These are phyloP conservation scores for Aspergillus glaucus DNA, from an alignment of 2,329 filamentous ascomycete genomes.

Conservation along the genomic window DNA sequence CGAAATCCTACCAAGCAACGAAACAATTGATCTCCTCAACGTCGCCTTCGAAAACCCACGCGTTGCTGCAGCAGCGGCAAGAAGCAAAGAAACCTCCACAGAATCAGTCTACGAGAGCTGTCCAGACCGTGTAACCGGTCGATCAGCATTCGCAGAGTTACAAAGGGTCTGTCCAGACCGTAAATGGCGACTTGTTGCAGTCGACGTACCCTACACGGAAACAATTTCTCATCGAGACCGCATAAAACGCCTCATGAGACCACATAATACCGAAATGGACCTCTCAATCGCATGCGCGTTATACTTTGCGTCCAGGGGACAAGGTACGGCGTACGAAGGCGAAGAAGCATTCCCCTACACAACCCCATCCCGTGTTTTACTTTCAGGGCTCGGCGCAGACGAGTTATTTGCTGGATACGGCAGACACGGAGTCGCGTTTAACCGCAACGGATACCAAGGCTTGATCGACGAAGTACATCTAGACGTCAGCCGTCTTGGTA, in stretches of 20 bases:
- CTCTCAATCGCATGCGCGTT: conserved; percentile 86
- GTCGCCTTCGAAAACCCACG: conserved; percentile 95
- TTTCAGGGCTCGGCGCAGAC: conserved; percentile 91
- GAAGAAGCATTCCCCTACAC: conserved; percentile 43
- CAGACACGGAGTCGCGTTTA: conserved; percentile 72
- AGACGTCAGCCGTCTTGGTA: conserved; percentile 77
- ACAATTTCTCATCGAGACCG: conserved; percentile 61
- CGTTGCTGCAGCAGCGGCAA: conserved; percentile 52
- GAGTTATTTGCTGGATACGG: conserved; percentile 93
- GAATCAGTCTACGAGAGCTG: conserved; percentile 66
- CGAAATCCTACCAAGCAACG: conserved; percentile 61
- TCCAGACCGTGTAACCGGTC: conserved; percentile 82
- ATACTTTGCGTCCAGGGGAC: conserved; percentile 86
- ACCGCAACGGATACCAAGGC: conserved; percentile 60
- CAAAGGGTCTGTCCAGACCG: conserved; percentile 61
- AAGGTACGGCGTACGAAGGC: conserved; percentile 41
- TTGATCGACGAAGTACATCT: conserved; percentile 77
- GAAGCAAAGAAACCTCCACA: conserved; percentile 20
- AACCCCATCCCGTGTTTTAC: conserved; percentile 71
- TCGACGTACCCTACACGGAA: conserved; percentile 77
- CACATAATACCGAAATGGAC: conserved; percentile 98
- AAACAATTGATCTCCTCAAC: conserved; percentile 82
- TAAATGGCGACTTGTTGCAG: conserved; percentile 69
- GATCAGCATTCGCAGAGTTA: conserved; percentile 73
- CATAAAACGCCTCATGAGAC: conserved; percentile 73